Conservation (phyloP, 768 basidiomycete species). For the Rhodotorula toruloides region DNA sequence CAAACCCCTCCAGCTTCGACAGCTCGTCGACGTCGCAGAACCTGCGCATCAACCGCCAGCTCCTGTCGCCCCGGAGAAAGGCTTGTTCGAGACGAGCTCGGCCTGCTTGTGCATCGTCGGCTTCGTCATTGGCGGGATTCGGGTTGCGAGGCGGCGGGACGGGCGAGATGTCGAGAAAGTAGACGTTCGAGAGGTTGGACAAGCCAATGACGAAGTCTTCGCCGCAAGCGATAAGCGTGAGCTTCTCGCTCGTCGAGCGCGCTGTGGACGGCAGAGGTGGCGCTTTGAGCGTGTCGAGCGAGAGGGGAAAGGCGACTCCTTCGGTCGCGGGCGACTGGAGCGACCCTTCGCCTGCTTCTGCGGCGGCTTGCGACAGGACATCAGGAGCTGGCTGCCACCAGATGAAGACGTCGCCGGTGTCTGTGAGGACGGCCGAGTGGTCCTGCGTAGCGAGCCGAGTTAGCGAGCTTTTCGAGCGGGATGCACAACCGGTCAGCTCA, state of each 20-base stretch:
- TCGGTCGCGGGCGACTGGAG: neutral
- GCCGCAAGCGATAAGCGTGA: constrained; percentile 77
- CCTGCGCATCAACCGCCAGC: constrained; percentile 31
- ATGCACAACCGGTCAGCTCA: too few relatives aligned
- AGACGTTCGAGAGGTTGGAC: constrained; percentile 71
- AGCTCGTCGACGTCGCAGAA: constrained; percentile 36
- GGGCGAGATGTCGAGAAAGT: constrained; percentile 54
- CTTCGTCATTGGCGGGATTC: constrained; percentile 1
- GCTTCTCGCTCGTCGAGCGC: constrained; percentile 43
- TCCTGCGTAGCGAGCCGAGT: constrained; percentile 55
- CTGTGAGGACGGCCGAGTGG: constrained; percentile 68
- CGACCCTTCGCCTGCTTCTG: constrained; percentile 1
- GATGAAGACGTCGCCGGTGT: constrained; percentile 64
- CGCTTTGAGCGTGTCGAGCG: constrained; percentile 24
- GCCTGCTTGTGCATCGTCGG: constrained; percentile 22
- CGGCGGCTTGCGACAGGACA: neutral
- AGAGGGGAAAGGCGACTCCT: constrained; percentile 26
- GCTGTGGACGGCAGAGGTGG: constrained; percentile 8
- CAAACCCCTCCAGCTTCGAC: neutral
- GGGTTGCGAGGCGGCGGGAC: constrained; percentile 8
- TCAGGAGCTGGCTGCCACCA: constrained; percentile 54
- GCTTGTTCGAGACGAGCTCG: constrained; percentile 40
- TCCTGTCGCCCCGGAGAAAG: constrained; percentile 51
- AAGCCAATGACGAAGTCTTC: constrained; percentile 69
- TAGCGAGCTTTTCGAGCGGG: too few relatives aligned